A percentile compares a stretch with the other conserved stretches of the same genome.
Conservation (phyloP, 495 filamentous ascomycete genomes). For the Lepraria neglecta region DNA sequence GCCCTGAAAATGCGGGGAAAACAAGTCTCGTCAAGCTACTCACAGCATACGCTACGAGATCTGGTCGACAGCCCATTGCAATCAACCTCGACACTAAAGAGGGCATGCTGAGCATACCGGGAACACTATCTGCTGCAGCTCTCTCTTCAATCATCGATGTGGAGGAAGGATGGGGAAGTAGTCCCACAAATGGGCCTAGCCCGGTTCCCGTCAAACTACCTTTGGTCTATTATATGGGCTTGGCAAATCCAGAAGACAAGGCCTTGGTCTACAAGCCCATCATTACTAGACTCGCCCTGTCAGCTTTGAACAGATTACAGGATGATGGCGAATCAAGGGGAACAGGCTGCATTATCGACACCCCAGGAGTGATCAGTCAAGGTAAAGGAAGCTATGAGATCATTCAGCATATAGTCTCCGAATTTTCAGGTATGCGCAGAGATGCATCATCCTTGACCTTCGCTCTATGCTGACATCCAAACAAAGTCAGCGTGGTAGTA, state of each 20-base stretch:
- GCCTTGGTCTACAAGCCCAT: conserved; percentile 64
- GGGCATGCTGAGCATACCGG: conserved; percentile 78
- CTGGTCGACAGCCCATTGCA: conserved; percentile 70
- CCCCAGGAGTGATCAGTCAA: conserved; percentile 59
- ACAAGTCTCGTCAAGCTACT: conserved; percentile 76
- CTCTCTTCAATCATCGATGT: conserved; percentile 83
- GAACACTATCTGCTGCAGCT: conserved; percentile 73
- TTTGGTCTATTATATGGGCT: conserved; percentile 83
- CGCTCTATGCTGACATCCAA: conserved; percentile 4
- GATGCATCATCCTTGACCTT: neutral
- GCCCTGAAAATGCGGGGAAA: conserved; percentile 76
- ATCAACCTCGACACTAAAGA: conserved; percentile 83
- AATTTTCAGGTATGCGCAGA: conserved; percentile 63
- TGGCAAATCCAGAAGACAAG: conserved; percentile 68
- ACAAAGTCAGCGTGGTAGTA: conserved; percentile 65
- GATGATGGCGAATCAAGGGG: conserved; percentile 64
- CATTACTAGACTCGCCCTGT: conserved; percentile 69
- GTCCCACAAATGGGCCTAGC: conserved; percentile 83
- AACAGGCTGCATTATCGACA: conserved; percentile 81
- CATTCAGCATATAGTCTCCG: conserved; percentile 75
- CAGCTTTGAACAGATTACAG: conserved; percentile 69
- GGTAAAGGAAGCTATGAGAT: conserved; percentile 63
- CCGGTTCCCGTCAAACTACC: conserved; percentile 84
- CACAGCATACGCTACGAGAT: conserved; percentile 71
- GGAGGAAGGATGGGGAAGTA: conserved; percentile 84